Conservation (phyloP, 2,329 filamentous ascomycete genomes). For the Botrytis fabae region DNA sequence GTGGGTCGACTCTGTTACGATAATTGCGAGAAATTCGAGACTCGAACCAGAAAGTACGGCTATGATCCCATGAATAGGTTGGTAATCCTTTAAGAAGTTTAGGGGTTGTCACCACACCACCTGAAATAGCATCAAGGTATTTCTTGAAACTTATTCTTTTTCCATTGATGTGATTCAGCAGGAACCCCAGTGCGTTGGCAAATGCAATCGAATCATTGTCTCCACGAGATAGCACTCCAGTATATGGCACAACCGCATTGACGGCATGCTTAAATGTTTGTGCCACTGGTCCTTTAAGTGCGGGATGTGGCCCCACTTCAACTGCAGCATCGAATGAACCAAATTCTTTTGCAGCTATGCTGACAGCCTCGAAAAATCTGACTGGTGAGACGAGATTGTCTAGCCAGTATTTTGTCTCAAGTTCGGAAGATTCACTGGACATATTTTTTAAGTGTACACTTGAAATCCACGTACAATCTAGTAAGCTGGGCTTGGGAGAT, state of each 20-base stretch:
- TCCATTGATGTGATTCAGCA: not conserved
- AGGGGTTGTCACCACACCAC: not conserved
- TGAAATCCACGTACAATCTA: constrained; percentile 41
- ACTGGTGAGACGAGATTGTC: constrained; percentile 49
- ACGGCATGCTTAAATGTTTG: not conserved
- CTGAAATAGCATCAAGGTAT: constrained; percentile 6
- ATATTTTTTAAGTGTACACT: constrained; percentile 41
- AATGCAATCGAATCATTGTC: constrained; percentile 12
- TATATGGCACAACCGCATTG: constrained; percentile 6
- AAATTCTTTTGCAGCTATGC: not conserved
- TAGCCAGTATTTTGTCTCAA: constrained; percentile 47
- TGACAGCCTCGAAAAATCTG: constrained; percentile 38
- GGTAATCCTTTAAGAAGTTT: constrained; percentile 48
- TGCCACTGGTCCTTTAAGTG: constrained; percentile 21
- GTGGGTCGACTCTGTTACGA: constrained; percentile 47
- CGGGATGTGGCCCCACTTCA: constrained; percentile 28
- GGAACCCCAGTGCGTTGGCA: not conserved
- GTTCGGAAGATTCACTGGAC: not conserved
- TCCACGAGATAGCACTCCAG: constrained; percentile 8
- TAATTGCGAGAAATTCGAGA: constrained; percentile 48
- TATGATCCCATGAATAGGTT: constrained; percentile 55
- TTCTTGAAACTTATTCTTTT: constrained; percentile 5
- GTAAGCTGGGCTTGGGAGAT: not conserved
- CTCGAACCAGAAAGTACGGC: constrained; percentile 54
- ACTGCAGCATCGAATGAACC: constrained; percentile 10